Conservation (phyloP, 202 grass and related monocot genomes). For the Saccharum hybrid region DNA sequence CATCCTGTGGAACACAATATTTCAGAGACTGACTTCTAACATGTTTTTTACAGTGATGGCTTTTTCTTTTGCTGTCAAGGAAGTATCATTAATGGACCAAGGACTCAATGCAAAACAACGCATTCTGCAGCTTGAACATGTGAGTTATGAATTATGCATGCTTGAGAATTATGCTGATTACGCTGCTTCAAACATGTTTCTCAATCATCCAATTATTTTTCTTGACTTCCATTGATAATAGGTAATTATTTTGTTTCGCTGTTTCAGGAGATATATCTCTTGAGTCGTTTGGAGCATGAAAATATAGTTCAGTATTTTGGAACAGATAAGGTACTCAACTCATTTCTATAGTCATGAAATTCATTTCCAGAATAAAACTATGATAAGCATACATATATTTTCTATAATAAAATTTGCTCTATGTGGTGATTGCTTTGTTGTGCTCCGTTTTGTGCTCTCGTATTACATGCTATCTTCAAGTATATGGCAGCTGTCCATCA, state of each 20-base stretch:
- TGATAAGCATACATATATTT: not conserved
- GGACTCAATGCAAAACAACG: constrained; percentile 74
- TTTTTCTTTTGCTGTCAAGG: constrained; percentile 90
- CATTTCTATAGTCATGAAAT: constrained; percentile 27
- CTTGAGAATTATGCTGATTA: constrained; percentile 6
- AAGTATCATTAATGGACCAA: constrained; percentile 82
- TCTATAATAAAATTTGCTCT: constrained; percentile 6
- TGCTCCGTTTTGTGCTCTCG: not conserved
- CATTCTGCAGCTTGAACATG: constrained; percentile 79
- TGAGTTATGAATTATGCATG: constrained; percentile 46
- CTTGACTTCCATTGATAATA: not conserved
- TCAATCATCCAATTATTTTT: not conserved
- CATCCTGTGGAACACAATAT: constrained; percentile 6
- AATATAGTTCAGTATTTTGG: constrained; percentile 96
- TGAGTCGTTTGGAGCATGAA: constrained; percentile 87
- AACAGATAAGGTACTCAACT: constrained; percentile 73
- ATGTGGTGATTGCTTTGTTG: constrained; percentile 1
- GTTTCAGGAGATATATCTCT: constrained; percentile 80
- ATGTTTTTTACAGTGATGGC: constrained; percentile 68
- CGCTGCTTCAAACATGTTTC: too few species aligned
- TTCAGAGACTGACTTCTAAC: constrained; percentile 33
- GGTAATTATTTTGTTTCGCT: constrained; percentile 38
- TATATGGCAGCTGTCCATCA: not conserved
- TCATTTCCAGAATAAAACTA: constrained; percentile 23
- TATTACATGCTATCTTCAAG: not conserved